These are phyloP conservation scores for Paramecium sonneborni DNA, from an alignment of 73 alveolate species.

Conservation along the genomic window DNA sequence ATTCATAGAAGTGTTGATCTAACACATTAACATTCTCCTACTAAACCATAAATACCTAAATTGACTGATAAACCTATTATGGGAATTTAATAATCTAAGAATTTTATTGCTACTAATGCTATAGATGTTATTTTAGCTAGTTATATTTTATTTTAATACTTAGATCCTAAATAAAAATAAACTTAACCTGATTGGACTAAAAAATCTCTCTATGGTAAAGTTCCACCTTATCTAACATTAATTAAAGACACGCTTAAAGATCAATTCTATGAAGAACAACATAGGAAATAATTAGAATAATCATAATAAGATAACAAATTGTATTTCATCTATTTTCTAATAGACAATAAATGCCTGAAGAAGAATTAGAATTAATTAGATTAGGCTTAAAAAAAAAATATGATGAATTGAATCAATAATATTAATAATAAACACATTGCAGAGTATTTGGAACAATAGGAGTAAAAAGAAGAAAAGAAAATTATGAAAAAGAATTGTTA, in stretches of 20 bases:
- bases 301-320: conserved; percentile 37
- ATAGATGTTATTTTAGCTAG: conserved; percentile 68
- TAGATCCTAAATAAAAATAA: conserved; percentile 67
- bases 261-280: conserved; percentile 71
- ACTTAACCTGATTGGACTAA: conserved; percentile 61
- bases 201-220: conserved; percentile 73
- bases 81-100: conserved; percentile 70
- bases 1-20: not conserved
- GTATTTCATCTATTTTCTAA: not conserved
- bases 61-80: conserved; percentile 69
- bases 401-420: conserved; percentile 68
- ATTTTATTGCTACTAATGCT: conserved; percentile 76
- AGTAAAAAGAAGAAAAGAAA: conserved; percentile 56
- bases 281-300: conserved; percentile 62
- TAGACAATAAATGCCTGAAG: conserved; percentile 62
- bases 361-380: conserved; percentile 69
- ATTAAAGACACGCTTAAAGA: conserved; percentile 74
- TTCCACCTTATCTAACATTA: conserved; percentile 65
- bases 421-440: conserved; percentile 72
- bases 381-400: conserved; percentile 73
- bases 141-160: not conserved
- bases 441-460: conserved; percentile 74
- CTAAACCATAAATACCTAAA: conserved; percentile 64
- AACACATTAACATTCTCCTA: not conserved
- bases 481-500: not conserved